Evolutionary conservation across 768 basidiomycete species (phyloP).

Genomic region (Tephrocybe sp.): DNA sequence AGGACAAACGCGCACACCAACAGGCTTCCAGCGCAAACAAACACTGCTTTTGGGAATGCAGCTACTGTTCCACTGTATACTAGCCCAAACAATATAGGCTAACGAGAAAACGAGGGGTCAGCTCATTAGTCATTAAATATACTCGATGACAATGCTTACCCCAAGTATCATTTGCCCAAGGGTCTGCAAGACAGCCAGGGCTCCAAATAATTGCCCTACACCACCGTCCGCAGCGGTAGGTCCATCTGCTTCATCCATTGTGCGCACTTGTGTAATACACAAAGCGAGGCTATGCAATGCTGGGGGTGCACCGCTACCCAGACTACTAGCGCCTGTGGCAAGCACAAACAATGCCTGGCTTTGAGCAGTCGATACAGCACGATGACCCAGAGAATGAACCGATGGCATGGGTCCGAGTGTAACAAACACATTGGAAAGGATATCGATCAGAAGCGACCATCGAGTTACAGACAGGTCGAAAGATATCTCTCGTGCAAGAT

Average conservation of each 20-base stretch:
- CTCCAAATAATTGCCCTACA: constrained; percentile 65
- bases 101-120: no score
- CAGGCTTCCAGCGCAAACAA: constrained; percentile 52
- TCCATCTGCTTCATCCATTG: constrained; percentile 24
- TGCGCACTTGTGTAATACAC: constrained; percentile 51
- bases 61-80: constrained; percentile 71
- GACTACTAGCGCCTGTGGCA: constrained; percentile 53
- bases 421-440: constrained; percentile 61
- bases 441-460: constrained; percentile 62
- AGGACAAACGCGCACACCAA: constrained; percentile 37
- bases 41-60: constrained; percentile 67
- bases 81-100: constrained; percentile 72
- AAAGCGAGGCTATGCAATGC: constrained; percentile 71
- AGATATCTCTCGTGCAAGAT: constrained; percentile 60
- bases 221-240: constrained; percentile 24
- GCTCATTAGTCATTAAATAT: neutral
- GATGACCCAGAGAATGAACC: constrained; percentile 17
- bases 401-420: constrained; percentile 48
- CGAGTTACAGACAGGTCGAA: constrained; percentile 68
- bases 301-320: constrained; percentile 70
- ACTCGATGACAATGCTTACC: constrained; percentile 25
- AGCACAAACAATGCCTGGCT: constrained; percentile 57
- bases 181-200: constrained; percentile 68
- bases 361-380: constrained; percentile 4
- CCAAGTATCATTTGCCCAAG: constrained; percentile 65